Evolutionary conservation across 2,329 filamentous ascomycete genomes (phyloP).

Genomic region (Aureobasidium sp.): DNA sequence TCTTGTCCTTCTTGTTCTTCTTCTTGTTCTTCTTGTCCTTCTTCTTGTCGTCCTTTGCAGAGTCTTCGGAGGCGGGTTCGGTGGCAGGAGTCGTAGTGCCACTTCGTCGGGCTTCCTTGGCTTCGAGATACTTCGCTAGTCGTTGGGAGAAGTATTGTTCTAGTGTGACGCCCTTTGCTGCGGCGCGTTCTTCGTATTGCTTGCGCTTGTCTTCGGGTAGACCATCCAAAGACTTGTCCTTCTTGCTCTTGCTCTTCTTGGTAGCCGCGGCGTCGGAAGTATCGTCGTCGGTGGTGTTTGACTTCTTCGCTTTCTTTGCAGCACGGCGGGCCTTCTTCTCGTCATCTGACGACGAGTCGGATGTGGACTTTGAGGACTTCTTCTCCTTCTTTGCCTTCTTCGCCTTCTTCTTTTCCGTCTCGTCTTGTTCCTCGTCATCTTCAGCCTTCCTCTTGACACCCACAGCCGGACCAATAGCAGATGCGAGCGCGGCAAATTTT

Average conservation of each 20-base stretch:
- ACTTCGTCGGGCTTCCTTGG: conserved; percentile 9
- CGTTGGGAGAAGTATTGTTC: conserved; percentile 20
- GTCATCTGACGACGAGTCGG: conserved; percentile 16
- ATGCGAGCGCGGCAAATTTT: conserved; percentile 15
- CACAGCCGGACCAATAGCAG: conserved; percentile 1
- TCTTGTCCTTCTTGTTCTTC: conserved; percentile 19
- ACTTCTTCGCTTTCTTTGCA: conserved; percentile 14
- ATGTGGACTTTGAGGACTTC: conserved; percentile 7
- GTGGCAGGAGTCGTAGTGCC: background rate
- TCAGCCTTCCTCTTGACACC: conserved; percentile 16
- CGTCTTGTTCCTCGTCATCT: conserved; percentile 14
- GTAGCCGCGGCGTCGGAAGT: background rate
- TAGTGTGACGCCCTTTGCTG: conserved; percentile 28
- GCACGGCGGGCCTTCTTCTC: conserved; percentile 18
- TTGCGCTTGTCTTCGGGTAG: conserved; percentile 25
- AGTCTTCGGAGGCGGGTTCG: conserved; percentile 9
- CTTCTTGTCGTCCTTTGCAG: conserved; percentile 5
- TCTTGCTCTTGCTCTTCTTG: conserved; percentile 11
- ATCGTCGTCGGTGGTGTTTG: background rate
- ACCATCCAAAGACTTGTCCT: conserved; percentile 24
- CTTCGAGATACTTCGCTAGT: conserved; percentile 11
- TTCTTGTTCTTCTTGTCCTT: conserved; percentile 18
- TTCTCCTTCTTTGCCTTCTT: conserved; percentile 20
- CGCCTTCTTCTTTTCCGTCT: conserved; percentile 13
- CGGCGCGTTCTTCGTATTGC: conserved; percentile 28